phyloP scores from a whole-genome alignment of 1,284 basidiomycete genomes.

The Pisolithus thermaeus region DNA sequence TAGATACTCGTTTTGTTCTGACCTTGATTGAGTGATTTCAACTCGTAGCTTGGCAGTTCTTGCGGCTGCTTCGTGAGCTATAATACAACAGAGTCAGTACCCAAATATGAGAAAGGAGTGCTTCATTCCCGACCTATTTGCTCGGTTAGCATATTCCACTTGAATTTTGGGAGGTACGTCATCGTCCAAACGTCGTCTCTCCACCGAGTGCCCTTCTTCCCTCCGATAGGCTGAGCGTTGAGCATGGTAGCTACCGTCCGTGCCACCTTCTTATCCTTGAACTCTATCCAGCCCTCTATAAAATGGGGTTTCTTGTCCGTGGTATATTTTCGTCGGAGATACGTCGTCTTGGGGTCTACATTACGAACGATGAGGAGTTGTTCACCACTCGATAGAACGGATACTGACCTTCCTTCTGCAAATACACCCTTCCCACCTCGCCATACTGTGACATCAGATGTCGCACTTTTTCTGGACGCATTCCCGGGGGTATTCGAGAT shows the following conservation, averaged over 20 bases:
- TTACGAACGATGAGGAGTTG: conserved; percentile 5
- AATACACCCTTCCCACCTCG: conserved; percentile 80
- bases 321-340: conserved; percentile 71
- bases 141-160: conserved; percentile 98
- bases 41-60: conserved; percentile 85
- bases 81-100: neutral
- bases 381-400: neutral
- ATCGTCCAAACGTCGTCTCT: conserved; percentile 99
- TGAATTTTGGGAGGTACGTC: conserved; percentile 97
- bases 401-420: conserved; percentile 69
- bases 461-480: conserved; percentile 95
- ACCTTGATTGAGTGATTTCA: conserved; percentile 83
- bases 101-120: conserved; percentile 2
- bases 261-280: conserved; percentile 88
- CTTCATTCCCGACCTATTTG: conserved; percentile 78
- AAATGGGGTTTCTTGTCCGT: conserved; percentile 82
- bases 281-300: conserved; percentile 98
- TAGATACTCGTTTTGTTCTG: conserved; percentile 92
- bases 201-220: conserved; percentile 89
- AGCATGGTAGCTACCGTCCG: conserved; percentile 91
- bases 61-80: conserved; percentile 90
- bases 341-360: conserved; percentile 74
- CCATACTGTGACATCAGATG: conserved; percentile 87
- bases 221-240: conserved; percentile 94
- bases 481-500: conserved; percentile 93